Evolutionary conservation across 345 rosid genomes (phyloP), one percentile per base, ranked within the genome.

Genomic region (Pseudoturritis turrita): DNA sequence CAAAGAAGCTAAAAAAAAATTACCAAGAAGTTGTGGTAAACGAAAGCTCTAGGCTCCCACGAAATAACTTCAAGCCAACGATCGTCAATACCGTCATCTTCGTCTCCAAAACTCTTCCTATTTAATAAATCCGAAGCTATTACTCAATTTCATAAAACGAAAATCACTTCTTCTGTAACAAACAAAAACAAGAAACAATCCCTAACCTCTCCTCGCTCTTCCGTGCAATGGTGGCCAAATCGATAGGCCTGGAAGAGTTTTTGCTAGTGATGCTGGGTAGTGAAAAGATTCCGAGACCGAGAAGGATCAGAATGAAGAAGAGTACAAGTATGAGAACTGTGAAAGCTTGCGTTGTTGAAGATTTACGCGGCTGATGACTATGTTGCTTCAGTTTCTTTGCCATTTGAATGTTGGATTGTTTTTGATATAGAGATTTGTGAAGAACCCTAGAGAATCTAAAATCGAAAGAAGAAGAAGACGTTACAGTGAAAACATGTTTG

Each of bases 21-120:
- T 40, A 94, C 97, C 95, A 94, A 79, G 68, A 94, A 89, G 79
- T 91, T 91, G 65, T 87, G 98, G 81, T 89, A 89, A 62, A 94
- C 36, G 53, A 81, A 80, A 51, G 95, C 98, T 62, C 95, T 80
- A 80, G 98, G 97, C 83, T 91, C 97, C 96, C 97, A 94, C 0
- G 96, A 94, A 77, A 94, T 83, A 53, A 91, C 83, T 76, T 94
- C 95, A 11, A 82, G 86, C 97, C 95, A 88, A 53, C 77, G 86
- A 59, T 87, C 95, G n/a, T 66, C 80, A 78, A 61, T 76, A 36
- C 43, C 21, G 26, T 13, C 65, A 45, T 73, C 83, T n/a, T 81
- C 89, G 26, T 83, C 85, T n/a, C 47, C 87, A 5, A 61, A 82
- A 29, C 65, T 72, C 52, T 63, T 14, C 54, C 10, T 45, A 37